These are phyloP conservation scores for Desmodesmus armatus DNA, from an alignment of 139 green algal species.

Conservation along the genomic window DNA sequence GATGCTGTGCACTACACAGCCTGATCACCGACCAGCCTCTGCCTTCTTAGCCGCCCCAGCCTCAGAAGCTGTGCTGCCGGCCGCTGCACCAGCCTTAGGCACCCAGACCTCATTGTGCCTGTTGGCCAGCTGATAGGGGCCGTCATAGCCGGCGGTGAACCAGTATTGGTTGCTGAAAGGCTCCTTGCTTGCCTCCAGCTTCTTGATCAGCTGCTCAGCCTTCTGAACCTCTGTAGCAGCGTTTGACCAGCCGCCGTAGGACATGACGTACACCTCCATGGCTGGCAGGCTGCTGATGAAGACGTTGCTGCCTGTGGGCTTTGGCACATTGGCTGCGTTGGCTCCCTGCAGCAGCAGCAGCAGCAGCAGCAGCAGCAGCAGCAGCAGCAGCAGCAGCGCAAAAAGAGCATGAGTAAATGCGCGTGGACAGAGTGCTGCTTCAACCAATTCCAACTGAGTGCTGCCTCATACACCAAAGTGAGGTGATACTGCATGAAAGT, in stretches of 20 bases:
- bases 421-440: no score
- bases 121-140: not conserved
- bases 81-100: not conserved
- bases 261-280: slow-evolving; percentile 66
- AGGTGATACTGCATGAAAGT: no score
- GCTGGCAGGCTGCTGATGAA: slow-evolving; percentile 56
- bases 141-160: not conserved
- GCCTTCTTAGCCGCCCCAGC: no score
- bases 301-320: slow-evolving; percentile 60
- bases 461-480: no score
- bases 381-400: no score
- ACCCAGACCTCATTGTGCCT: slow-evolving; percentile 4
- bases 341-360: no score
- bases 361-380: no score
- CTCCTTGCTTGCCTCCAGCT: slow-evolving; percentile 24
- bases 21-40: not conserved
- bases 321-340: slow-evolving; percentile 55
- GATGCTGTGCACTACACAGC: not conserved
- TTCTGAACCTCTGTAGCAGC: slow-evolving; percentile 47
- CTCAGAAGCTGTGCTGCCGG: not conserved
- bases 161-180: slow-evolving; percentile 14
- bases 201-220: slow-evolving; percentile 46
- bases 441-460: no score
- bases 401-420: no score
- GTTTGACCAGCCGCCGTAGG: slow-evolving; percentile 62